Evolutionary conservation across 768 basidiomycete genomes (phyloP), one percentile per base, ranked within the genome.

Genomic region (Gloeostereum incarnatum): DNA sequence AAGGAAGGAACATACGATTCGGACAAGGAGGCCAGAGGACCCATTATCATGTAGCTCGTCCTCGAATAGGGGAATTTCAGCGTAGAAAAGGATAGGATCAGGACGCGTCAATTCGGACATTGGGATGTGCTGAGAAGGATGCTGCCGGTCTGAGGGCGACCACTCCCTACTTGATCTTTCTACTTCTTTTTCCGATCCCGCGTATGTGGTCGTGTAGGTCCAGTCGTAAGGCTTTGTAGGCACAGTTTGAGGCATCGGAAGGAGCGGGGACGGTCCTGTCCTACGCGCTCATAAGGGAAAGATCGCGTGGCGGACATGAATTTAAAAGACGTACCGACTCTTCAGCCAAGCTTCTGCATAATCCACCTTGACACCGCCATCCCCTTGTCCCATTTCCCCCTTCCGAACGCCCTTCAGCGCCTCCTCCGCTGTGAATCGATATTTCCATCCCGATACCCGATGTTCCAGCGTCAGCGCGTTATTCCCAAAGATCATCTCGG

Each of bases 21-120:
- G 70, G 32, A 91, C 82, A 19, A 90, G 71, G 1, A 91, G 58
- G 21, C 78, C 73, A 1, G 92, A 92, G 5, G 88, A 78, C 0
- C 96, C 96, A 52, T 98, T 97, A 53, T 99, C 96, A 52, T 97
- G 92, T 31, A 98, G 66, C 57, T 99, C 96, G 55, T 97, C 92
- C 52, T 99, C 94, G 53, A 87, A 98, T 4, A 98, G 62, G 0
- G 90, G 87, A 1, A 97, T 76, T 50, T 98, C 93, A 5, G 94
- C 90, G 53, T 94, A 98, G 60, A 94, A 99, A n/a, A 97, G 65
- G 48, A 98, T 98, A 11, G 96, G 96, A 59, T 97, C 94, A 41
- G 80, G 88, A 19, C 86, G 75, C 7, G 81, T 83, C 21, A 98
- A 73, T 45, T 93, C 81, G 1, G 78, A 73, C 48, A 94, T 67